Evolutionary conservation across 2,329 filamentous ascomycete genomes (phyloP).

Genomic region (Metarhizium humberi): DNA sequence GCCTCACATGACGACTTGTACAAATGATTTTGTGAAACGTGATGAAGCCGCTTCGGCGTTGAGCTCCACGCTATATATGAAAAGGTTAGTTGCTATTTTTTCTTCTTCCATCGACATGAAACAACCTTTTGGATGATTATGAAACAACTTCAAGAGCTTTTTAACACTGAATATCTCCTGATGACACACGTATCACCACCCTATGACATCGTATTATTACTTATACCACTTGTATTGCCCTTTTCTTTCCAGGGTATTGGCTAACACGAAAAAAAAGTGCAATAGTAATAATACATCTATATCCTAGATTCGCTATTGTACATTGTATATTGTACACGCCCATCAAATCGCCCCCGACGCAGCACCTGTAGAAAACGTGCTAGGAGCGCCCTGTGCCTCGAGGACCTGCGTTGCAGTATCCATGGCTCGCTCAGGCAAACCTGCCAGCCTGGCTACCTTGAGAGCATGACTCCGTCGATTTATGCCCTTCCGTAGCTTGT

Average conservation of each 20-base stretch:
- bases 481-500: constrained; percentile 70
- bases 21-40: constrained; percentile 1
- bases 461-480: constrained; percentile 85
- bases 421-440: constrained; percentile 66
- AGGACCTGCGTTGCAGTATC: constrained; percentile 55
- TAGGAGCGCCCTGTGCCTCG: constrained; percentile 2
- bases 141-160: constrained; percentile 51
- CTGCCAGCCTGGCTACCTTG: constrained; percentile 86
- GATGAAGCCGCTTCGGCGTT: neutral
- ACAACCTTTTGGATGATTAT: constrained; percentile 42
- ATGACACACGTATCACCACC: constrained; percentile 48
- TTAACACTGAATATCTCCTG: constrained; percentile 55
- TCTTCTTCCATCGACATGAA: constrained; percentile 7
- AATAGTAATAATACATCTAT: constrained; percentile 2
- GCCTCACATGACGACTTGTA: neutral
- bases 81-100: constrained; percentile 34
- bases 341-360: neutral
- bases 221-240: constrained; percentile 5
- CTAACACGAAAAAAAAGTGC: constrained; percentile 24
- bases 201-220: constrained; percentile 40
- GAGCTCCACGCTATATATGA: neutral
- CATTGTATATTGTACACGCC: constrained; percentile 1
- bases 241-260: constrained; percentile 23
- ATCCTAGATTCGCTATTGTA: constrained; percentile 4
- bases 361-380: neutral